A percentile compares a stretch with the other conserved stretches of the same genome.
These are phyloP conservation scores for Pueraria montana DNA, from an alignment of 306 rosid species.

Conservation along the genomic window DNA sequence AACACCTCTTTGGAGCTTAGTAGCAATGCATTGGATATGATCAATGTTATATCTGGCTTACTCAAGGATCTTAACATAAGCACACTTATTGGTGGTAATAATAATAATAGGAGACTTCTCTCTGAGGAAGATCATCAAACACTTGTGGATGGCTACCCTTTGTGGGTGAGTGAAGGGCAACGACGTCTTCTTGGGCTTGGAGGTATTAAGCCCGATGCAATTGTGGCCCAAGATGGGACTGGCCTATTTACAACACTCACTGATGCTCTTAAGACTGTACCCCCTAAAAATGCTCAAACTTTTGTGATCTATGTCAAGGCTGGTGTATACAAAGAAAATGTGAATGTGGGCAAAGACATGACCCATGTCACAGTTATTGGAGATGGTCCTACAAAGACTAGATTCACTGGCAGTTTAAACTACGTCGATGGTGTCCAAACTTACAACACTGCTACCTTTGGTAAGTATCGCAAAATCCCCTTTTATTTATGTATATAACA, in stretches of 20 bases:
- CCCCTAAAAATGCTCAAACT: constrained; percentile 47
- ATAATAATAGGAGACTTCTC: constrained; percentile 44
- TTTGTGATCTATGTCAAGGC: constrained; percentile 79
- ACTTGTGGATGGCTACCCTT: constrained; percentile 38
- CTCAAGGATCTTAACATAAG: not conserved
- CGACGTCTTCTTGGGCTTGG: constrained; percentile 41
- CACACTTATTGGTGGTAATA: no score
- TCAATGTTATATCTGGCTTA: constrained; percentile 40
- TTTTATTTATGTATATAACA: no score
- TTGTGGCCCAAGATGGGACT: constrained; percentile 74
- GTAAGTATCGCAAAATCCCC: constrained; percentile 48
- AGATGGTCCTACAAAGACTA: constrained; percentile 81
- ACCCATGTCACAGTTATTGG: constrained; percentile 66
- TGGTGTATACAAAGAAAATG: constrained; percentile 67
- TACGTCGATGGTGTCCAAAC: constrained; percentile 62
- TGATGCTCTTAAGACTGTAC: constrained; percentile 69
- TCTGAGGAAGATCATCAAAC: not conserved
- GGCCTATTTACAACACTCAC: constrained; percentile 67
- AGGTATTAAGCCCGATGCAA: constrained; percentile 52
- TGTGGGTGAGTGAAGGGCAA: constrained; percentile 54
- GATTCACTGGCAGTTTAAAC: constrained; percentile 58
- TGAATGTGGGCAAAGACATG: constrained; percentile 48
- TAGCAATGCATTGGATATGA: constrained; percentile 73
- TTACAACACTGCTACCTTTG: constrained; percentile 65
- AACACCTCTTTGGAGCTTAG: constrained; percentile 62